Conservation (phyloP, 2,329 filamentous ascomycete genomes). For the Rosellinia necatrix region DNA sequence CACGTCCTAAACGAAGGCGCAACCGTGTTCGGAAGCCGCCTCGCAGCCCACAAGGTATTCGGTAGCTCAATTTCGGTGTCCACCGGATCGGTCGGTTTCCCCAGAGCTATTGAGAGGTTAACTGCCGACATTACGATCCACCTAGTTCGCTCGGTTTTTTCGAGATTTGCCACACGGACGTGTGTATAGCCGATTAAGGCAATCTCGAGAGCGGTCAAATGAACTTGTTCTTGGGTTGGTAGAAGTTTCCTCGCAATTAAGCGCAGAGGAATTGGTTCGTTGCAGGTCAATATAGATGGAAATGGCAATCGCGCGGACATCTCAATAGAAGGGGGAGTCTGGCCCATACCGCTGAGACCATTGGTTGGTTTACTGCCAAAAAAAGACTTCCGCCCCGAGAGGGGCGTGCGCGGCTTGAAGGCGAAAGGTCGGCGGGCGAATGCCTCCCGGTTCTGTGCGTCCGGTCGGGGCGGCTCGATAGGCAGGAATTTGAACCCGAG, state of each 20-base stretch:
- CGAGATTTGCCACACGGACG: slow-evolving; percentile 76
- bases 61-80: slow-evolving; percentile 74
- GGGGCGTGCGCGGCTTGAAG: slow-evolving; percentile 52
- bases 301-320: slow-evolving; percentile 79
- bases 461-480: slow-evolving; percentile 82
- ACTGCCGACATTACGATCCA: slow-evolving; percentile 77
- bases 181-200: slow-evolving; percentile 80
- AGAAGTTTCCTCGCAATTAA: slow-evolving; percentile 79
- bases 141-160: slow-evolving; percentile 69
- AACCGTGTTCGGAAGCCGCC: slow-evolving; percentile 80
- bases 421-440: slow-evolving; percentile 76
- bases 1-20: slow-evolving; percentile 87
- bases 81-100: slow-evolving; percentile 59
- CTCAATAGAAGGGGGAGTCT: slow-evolving; percentile 72
- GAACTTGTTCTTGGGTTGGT: slow-evolving; percentile 70
- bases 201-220: slow-evolving; percentile 79
- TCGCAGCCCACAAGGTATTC: slow-evolving; percentile 71
- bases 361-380: slow-evolving; percentile 51
- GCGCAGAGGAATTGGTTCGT: slow-evolving; percentile 79
- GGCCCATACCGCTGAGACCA: slow-evolving; percentile 34
- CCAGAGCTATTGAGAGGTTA: slow-evolving; percentile 73
- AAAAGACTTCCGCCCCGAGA: slow-evolving; percentile 55
- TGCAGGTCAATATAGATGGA: slow-evolving; percentile 87
- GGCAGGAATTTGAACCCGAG: slow-evolving; percentile 84
- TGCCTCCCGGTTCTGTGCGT: slow-evolving; percentile 72